phyloP scores from a whole-genome alignment of 768 basidiomycete species.

The Rhizopogon vulgaris region DNA sequence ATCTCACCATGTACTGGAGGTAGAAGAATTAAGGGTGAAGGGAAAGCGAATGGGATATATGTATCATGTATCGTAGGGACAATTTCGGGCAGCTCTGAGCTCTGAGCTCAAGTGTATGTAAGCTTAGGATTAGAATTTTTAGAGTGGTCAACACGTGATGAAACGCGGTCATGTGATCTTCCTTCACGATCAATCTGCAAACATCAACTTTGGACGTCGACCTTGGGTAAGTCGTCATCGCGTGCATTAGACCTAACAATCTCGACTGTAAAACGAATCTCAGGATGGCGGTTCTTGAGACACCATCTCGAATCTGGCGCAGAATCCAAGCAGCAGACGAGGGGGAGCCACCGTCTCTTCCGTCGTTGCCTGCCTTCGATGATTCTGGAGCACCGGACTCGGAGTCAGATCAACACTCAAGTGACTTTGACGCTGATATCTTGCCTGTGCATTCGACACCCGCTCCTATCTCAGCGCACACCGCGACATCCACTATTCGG shows the following conservation, averaged over 20 bases:
- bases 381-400: conserved; percentile 44
- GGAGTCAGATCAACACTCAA: conserved; percentile 29
- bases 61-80: no score
- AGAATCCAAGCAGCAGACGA: conserved; percentile 75
- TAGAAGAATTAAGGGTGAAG: neutral
- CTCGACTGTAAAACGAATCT: neutral
- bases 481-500: conserved; percentile 44
- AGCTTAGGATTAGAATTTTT: no score
- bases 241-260: neutral
- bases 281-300: conserved; percentile 56
- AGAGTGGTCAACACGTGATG: neutral
- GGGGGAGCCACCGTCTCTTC: conserved; percentile 75
- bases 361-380: conserved; percentile 68
- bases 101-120: no score
- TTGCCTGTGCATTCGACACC: conserved; percentile 68
- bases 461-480: conserved; percentile 41
- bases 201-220: neutral
- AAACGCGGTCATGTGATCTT: conserved; percentile 20
- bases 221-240: neutral
- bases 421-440: conserved; percentile 36
- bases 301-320: conserved; percentile 80
- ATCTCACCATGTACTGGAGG: neutral
- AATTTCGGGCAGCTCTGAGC: no score
- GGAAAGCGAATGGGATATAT: no score
- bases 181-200: conserved; percentile 7